Base-by-base conservation (phyloP, 805 yeast genomes). In the Suhomyces xylopsoci region DNA sequence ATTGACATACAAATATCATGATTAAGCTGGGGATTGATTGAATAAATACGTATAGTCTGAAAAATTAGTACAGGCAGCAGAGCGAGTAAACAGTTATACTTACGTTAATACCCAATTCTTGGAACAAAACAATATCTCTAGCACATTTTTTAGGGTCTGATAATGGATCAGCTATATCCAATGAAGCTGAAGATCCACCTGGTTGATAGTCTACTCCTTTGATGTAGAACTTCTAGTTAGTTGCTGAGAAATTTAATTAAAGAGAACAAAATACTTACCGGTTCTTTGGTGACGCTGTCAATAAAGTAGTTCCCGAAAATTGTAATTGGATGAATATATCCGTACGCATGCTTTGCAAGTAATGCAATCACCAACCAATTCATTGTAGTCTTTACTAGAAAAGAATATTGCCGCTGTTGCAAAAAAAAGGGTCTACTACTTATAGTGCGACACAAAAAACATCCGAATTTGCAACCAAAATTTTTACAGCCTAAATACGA, bases 131-230 rank as follows among this genome's bases (percentile, higher is more conserved):
- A 19, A 90, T 82, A 66, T 93, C 98, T 59, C 97, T 80, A 4
- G 92, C 87, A 73, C 98, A 93, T 17, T 69, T 62, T 10, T 78
- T 70, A 3, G 84, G 78, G 61, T 90, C 86, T 2, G 96, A 86
- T 43, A 93, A 74, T 0, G 97, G 97, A 64, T 93, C 98, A 8
- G 60, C 65, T 6, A 62, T 55, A 3, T 62, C 68, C n/a, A 73
- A 73, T 22, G 84, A 84, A 0, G 85, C 92, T 0, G 96, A 85
- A 0, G 96, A 85, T 0, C 97, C 98, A 8, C 97, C 97, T 0
- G 97, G 97, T 64, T 93, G 97, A 65, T 92, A 92, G 67, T 93
- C 98, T 1, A 93, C 88, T 17, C 98, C 98, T 67, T 82, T 85
- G 36, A 92, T 79, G 60, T 78, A 85, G 64, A 93, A 92, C 83